A percentile compares a stretch with the other conserved stretches of the same genome.
Evolutionary conservation across 768 basidiomycete species (phyloP).

Genomic region (Rhizopogon salebrosus): DNA sequence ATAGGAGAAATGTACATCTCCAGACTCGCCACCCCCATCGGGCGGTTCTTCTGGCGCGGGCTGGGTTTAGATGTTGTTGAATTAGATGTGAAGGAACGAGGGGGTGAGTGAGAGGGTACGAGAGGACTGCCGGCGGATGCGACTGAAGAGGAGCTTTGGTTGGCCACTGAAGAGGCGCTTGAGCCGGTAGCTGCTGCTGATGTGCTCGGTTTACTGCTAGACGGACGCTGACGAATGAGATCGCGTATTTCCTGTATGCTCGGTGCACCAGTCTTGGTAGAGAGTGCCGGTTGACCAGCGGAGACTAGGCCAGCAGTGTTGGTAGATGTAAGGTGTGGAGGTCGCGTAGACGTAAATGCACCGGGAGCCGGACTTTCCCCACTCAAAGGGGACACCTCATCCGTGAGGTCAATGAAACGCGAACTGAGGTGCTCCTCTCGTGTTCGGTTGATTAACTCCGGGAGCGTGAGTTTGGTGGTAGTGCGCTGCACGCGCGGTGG

Average conservation of each 20-base stretch:
- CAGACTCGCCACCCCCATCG: neutral
- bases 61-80: neutral
- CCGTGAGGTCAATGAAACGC: neutral
- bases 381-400: neutral
- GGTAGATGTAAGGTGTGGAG: neutral
- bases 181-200: neutral
- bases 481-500: conserved; percentile 18
- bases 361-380: neutral
- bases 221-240: neutral
- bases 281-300: neutral
- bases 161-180: neutral
- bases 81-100: neutral
- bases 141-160: neutral
- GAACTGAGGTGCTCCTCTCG: conserved; percentile 4
- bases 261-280: neutral
- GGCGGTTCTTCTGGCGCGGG: neutral
- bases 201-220: neutral
- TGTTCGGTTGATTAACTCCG: conserved; percentile 18
- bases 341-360: neutral
- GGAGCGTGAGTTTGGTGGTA: conserved; percentile 11
- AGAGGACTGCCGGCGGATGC: neutral
- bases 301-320: neutral
- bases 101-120: neutral
- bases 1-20: neutral
- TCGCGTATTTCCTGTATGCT: conserved; percentile 1